Evolutionary conservation across 305 asterid species (phyloP).

Genomic region (Ajuga reptans): DNA sequence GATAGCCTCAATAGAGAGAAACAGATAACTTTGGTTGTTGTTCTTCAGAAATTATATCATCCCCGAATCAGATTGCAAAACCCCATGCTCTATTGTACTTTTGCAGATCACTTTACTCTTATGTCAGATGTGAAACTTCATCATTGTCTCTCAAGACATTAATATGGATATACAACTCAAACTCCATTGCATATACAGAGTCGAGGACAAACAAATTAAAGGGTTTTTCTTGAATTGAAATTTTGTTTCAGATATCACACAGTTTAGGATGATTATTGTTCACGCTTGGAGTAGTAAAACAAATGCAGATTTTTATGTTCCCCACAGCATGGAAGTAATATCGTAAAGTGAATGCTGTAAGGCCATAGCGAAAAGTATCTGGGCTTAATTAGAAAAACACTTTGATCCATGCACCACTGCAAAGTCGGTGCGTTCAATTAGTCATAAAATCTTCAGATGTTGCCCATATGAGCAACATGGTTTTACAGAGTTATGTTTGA

Average conservation of each 20-base stretch:
- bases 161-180: background rate
- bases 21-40: background rate
- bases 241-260: background rate
- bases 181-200: background rate
- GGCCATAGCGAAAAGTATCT: background rate
- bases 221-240: background rate
- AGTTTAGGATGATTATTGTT: background rate
- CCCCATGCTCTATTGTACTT: background rate
- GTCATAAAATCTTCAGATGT: background rate
- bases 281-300: background rate
- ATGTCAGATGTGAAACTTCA: background rate
- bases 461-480: background rate
- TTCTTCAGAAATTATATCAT: background rate
- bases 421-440: background rate
- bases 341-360: too few species aligned
- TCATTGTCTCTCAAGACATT: background rate
- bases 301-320: too few species aligned
- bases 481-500: background rate
- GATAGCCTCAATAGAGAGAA: background rate
- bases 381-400: background rate
- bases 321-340: too few species aligned
- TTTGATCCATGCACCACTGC: background rate
- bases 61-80: background rate
- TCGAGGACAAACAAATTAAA: background rate
- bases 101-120: background rate